Evolutionary conservation across 306 rosid genomes (phyloP).

Genomic region (Betula pendula): DNA sequence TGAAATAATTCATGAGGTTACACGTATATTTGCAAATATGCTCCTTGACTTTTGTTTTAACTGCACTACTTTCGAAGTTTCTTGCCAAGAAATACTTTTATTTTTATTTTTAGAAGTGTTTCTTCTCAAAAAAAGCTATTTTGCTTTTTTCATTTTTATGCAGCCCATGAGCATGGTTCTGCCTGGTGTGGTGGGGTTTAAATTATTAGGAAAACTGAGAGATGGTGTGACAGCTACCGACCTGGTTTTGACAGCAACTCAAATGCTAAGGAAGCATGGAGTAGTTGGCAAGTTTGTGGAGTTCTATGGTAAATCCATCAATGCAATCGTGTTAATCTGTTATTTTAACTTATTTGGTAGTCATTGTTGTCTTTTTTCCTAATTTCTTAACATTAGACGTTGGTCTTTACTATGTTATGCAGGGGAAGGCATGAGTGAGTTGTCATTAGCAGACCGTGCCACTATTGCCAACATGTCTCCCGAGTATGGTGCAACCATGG

Average conservation of each 20-base stretch:
- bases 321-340: constrained; percentile 8
- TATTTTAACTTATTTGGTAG: background rate
- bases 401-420: constrained; percentile 32
- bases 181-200: constrained; percentile 97
- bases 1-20: background rate
- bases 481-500: constrained; percentile 98
- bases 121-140: constrained; percentile 9
- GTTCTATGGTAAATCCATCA: constrained; percentile 67
- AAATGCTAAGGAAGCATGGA: constrained; percentile 94
- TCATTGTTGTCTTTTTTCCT: constrained; percentile 12
- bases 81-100: constrained; percentile 3
- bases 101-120: background rate
- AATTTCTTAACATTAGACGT: constrained; percentile 23
- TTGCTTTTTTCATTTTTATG: constrained; percentile 13
- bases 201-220: constrained; percentile 75
- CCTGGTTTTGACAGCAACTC: constrained; percentile 94
- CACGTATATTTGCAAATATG: background rate
- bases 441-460: constrained; percentile 92
- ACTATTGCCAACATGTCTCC: constrained; percentile 98
- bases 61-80: constrained; percentile 9
- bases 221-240: constrained; percentile 94
- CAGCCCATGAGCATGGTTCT: constrained; percentile 99
- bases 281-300: constrained; percentile 97
- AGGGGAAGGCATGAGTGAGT: constrained; percentile 93
- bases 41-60: background rate